phyloP scores from a whole-genome alignment of 1,139 yeast genomes.

The Taiozyma sp. region DNA sequence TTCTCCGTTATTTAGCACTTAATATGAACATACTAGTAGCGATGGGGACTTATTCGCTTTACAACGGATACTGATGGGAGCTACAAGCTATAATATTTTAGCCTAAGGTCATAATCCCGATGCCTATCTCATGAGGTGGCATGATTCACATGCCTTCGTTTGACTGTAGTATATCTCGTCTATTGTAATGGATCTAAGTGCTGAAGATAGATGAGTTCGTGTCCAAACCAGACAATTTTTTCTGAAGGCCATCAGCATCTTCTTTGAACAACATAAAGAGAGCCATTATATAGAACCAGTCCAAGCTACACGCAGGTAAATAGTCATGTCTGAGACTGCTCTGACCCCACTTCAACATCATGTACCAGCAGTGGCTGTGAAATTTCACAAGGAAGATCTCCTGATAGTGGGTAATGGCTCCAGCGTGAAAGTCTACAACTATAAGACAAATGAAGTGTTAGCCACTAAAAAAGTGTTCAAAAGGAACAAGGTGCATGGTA shows the following conservation, averaged over 20 bases:
- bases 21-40: no score
- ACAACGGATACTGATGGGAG: no score
- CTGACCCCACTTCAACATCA: slow-evolving; percentile 34
- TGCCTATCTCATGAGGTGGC: no score
- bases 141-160: no score
- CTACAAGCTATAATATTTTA: no score
- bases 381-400: slow-evolving; percentile 31
- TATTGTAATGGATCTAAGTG: no score
- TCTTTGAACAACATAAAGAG: background rate
- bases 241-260: background rate
- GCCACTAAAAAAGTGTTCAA: slow-evolving; percentile 46
- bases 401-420: slow-evolving; percentile 80
- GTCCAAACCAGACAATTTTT: slow-evolving; percentile 1
- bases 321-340: background rate
- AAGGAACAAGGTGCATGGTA: slow-evolving; percentile 78
- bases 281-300: background rate
- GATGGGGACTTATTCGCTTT: no score
- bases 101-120: no score
- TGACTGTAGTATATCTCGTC: no score
- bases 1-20: no score
- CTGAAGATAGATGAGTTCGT: background rate
- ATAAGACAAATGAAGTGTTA: slow-evolving; percentile 36
- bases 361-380: slow-evolving; percentile 43
- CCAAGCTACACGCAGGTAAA: background rate
- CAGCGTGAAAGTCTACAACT: slow-evolving; percentile 48